Evolutionary conservation across 768 basidiomycete genomes (phyloP).

Genomic region (Tylopilus felleus): DNA sequence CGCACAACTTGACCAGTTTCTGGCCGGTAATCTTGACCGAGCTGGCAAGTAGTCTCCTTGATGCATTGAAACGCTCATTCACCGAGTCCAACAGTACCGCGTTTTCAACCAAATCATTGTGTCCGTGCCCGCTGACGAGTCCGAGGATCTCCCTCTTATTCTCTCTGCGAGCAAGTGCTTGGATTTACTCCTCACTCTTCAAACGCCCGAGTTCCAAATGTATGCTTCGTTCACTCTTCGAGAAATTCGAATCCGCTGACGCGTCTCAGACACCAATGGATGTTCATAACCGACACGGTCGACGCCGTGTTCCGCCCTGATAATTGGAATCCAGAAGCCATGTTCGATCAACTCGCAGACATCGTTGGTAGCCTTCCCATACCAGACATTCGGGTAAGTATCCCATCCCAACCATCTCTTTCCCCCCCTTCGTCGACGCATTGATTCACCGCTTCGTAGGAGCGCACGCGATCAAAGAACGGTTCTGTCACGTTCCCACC

Average conservation of each 20-base stretch:
- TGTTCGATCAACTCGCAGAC: constrained; percentile 89
- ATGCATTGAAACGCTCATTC: neutral
- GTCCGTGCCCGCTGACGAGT: constrained; percentile 70
- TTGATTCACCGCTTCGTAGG: constrained; percentile 12
- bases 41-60: constrained; percentile 49
- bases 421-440: too few species aligned
- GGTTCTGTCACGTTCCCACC: constrained; percentile 23
- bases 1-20: constrained; percentile 90
- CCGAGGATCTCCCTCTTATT: constrained; percentile 79
- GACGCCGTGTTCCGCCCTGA: constrained; percentile 91
- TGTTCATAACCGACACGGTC: constrained; percentile 96
- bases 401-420: neutral
- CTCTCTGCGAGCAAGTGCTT: constrained; percentile 92
- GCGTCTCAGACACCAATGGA: constrained; percentile 83
- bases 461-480: constrained; percentile 25
- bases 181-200: constrained; percentile 86
- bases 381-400: constrained; percentile 32
- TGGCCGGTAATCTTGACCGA: constrained; percentile 97
- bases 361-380: constrained; percentile 67
- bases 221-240: constrained; percentile 31
- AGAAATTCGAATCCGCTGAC: constrained; percentile 3
- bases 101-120: constrained; percentile 82
- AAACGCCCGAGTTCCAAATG: constrained; percentile 99
- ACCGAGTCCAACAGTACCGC: constrained; percentile 59
- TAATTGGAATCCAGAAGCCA: constrained; percentile 76